A percentile compares a stretch with the other conserved stretches of the same genome.
Conservation (phyloP, 768 basidiomycete genomes). For the Tephrocybe sp. region DNA sequence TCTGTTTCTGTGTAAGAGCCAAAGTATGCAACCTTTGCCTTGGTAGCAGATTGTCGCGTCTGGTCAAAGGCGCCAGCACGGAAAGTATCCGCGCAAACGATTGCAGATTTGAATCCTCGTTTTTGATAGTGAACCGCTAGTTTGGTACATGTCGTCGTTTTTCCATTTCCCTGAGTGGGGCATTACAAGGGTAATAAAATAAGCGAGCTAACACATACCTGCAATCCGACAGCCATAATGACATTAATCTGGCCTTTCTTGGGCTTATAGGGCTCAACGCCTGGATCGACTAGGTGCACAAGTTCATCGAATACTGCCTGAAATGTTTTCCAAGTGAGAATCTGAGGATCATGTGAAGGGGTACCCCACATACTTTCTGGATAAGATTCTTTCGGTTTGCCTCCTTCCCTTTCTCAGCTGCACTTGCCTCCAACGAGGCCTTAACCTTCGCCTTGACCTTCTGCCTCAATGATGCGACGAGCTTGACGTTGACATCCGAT, state of each 20-base stretch:
- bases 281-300: slow-evolving; percentile 92
- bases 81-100: slow-evolving; percentile 99
- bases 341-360: background rate
- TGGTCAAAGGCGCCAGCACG: slow-evolving; percentile 99
- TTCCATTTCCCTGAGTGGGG: slow-evolving; percentile 81
- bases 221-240: slow-evolving; percentile 96
- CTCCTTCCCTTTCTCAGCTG: slow-evolving; percentile 74
- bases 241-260: slow-evolving; percentile 93
- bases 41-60: slow-evolving; percentile 96
- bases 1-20: slow-evolving; percentile 99
- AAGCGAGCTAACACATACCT: slow-evolving; percentile 49
- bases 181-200: background rate
- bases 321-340: background rate
- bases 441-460: slow-evolving; percentile 93
- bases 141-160: slow-evolving; percentile 99
- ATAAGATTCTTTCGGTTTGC: slow-evolving; percentile 82
- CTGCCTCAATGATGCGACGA: slow-evolving; percentile 82
- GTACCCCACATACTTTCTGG: slow-evolving; percentile 66
- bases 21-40: slow-evolving; percentile 98
- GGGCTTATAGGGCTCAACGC: slow-evolving; percentile 93
- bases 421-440: slow-evolving; percentile 65
- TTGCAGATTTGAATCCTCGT: slow-evolving; percentile 93
- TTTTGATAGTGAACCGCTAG: slow-evolving; percentile 97
- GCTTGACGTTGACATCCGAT: slow-evolving; percentile 97
- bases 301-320: slow-evolving; percentile 98